Evolutionary conservation across 139 green algal genomes (phyloP).

Genomic region (Chlorella sp.): DNA sequence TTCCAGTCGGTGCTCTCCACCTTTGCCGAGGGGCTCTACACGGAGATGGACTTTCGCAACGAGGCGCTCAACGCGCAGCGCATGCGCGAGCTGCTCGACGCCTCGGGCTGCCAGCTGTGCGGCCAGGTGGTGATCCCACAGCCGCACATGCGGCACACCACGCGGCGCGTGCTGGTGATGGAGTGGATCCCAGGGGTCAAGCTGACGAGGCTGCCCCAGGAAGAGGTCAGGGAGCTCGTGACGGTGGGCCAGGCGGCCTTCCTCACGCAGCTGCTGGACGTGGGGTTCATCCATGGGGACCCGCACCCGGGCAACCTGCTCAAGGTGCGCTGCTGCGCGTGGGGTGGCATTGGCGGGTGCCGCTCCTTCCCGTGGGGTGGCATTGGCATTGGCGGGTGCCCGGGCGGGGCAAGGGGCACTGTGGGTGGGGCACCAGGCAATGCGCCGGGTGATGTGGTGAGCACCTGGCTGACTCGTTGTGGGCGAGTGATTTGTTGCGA

Average conservation of each 20-base stretch:
- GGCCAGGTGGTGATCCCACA: conserved; percentile 48
- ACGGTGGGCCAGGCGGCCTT: conserved; percentile 81
- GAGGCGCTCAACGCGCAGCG: conserved; percentile 60
- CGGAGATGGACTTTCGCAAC: conserved; percentile 77
- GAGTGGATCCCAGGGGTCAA: conserved; percentile 89
- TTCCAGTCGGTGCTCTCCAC: conserved; percentile 76
- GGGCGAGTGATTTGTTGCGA: no score
- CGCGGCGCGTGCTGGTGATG: conserved; percentile 70
- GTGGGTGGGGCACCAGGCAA: no score
- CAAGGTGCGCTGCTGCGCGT: conserved; percentile 27
- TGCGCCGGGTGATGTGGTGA: no score
- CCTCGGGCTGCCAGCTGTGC: conserved; percentile 30
- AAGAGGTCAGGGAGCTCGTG: conserved; percentile 63
- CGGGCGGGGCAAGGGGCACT: no score
- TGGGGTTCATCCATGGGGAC: background rate
- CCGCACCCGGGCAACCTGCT: conserved; percentile 54
- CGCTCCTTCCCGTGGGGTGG: no score
- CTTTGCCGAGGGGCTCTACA: conserved; percentile 81
- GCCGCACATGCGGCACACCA: background rate
- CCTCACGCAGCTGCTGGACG: conserved; percentile 88
- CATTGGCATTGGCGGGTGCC: no score
- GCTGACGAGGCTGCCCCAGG: conserved; percentile 65
- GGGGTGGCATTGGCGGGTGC: no score
- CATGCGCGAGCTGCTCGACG: conserved; percentile 60
- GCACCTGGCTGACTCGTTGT: no score